phyloP scores from a whole-genome alignment of 192 early-diverging fungal genomes.

The Thoreauomyces humboldtii region DNA sequence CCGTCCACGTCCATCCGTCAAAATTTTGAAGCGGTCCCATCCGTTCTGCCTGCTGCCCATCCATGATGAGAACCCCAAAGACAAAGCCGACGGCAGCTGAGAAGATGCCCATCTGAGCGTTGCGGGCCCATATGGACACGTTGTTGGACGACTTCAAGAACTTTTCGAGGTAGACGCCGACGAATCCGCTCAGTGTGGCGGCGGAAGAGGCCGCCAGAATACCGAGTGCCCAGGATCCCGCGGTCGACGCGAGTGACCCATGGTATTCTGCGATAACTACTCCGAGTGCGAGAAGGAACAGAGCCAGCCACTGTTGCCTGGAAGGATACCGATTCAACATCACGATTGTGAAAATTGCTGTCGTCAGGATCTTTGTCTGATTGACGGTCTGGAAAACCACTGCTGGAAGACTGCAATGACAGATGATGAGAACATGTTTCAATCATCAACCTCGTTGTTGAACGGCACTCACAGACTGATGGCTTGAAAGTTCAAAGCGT shows the following conservation, averaged over 20 bases:
- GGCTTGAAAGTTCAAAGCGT: neutral
- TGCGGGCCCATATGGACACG: neutral
- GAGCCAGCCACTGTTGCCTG: slow-evolving; percentile 4
- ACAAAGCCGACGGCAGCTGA: neutral
- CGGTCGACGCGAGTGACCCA: neutral
- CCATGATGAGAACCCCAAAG: neutral
- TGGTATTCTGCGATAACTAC: slow-evolving; percentile 2
- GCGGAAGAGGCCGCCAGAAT: neutral
- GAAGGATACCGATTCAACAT: neutral
- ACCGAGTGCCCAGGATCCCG: neutral
- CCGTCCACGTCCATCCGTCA: neutral
- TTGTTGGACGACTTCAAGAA: neutral
- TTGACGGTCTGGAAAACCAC: slow-evolving; percentile 4
- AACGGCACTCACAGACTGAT: no score
- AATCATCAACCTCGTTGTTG: no score
- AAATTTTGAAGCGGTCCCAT: neutral
- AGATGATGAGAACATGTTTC: no score
- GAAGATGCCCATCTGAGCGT: slow-evolving; percentile 3
- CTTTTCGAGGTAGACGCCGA: slow-evolving; percentile 8
- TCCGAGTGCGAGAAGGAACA: neutral
- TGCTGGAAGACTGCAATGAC: neutral
- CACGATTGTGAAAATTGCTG: slow-evolving; percentile 10
- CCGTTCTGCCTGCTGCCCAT: neutral
- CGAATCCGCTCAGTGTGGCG: neutral
- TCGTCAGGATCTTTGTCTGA: slow-evolving; percentile 13